Base-by-base conservation (phyloP, 2,329 filamentous ascomycete genomes). In the Stemphylium beticola region DNA sequence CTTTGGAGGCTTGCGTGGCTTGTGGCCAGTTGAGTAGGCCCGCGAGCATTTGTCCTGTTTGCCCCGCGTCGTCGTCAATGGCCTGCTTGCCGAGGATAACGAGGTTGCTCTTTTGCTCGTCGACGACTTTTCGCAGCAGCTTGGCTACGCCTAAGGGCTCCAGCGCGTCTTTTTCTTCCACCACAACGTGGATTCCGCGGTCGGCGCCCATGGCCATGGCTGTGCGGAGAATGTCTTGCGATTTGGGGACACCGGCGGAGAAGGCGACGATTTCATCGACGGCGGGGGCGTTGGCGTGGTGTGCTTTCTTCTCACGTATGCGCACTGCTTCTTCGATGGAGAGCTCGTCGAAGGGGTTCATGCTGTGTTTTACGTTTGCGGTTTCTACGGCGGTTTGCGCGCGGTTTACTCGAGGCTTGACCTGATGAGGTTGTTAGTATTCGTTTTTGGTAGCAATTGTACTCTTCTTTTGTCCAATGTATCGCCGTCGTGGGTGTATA, bases 171-270 rank as follows among this genome's bases (percentile, higher is more conserved):
- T 78, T 77, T 49, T 80, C 78, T 37, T 73, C 73, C n/a, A 75
- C 67, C 3, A 72, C 60, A 37, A 98, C 89, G 81, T 95, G 92
- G 74, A 99, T 89, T 36, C 81, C 89, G 18, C 93, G 89, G 83
- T 99, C 95, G 14, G 93, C 95, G 63, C 95, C 95, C 92, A 99
- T 97, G 68, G 95, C 95, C 92, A 99, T 95, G 53, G 95, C 95
- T 14, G 93, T 99, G 54, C 95, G 92, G 50, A 99, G 85, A 14
- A 93, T 87, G 74, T 99, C 95, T 68, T 87, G 85, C 29, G 91
- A 84, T 82, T 98, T 99, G 55, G 92, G 74, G 2, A 93, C 93
- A 4, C 95, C 95, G 45, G 92, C 93, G 49, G 88, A 90, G 76
- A 98, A 87, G 67, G 91, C 87, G 74, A 95, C 87, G 73, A 99